These are phyloP conservation scores for Quercus aquifolioides DNA, from an alignment of 306 rosid species.

Conservation along the genomic window DNA sequence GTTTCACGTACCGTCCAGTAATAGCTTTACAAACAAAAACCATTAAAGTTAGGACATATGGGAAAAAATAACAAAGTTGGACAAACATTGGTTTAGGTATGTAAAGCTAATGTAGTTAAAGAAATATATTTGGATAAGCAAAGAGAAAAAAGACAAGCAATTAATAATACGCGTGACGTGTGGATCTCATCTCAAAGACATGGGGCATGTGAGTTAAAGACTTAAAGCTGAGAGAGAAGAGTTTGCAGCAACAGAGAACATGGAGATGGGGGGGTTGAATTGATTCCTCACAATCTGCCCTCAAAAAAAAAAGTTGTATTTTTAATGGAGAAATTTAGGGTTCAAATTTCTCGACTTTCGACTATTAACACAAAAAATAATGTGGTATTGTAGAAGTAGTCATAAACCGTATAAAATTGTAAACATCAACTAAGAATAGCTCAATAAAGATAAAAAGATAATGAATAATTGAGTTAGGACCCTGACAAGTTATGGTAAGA, in stretches of 20 bases:
- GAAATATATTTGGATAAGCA: slow-evolving; percentile 32
- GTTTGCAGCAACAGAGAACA: slow-evolving; percentile 42
- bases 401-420: no score
- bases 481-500: no score
- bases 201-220: slow-evolving; percentile 68
- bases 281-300: slow-evolving; percentile 23
- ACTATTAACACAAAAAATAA: no score
- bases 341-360: no score
- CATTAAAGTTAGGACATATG: background rate
- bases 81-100: no score
- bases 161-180: slow-evolving; percentile 50
- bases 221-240: slow-evolving; percentile 39
- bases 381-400: no score
- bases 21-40: slow-evolving; percentile 13
- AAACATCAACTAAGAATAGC: no score
- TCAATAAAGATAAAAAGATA: no score
- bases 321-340: no score
- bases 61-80: slow-evolving; percentile 4
- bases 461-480: no score
- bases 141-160: slow-evolving; percentile 35
- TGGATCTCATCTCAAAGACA: slow-evolving; percentile 57
- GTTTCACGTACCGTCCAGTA: background rate
- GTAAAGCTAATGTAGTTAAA: slow-evolving; percentile 27
- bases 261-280: slow-evolving; percentile 7
- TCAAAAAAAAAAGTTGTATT: no score